phyloP scores from a whole-genome alignment of 345 rosid species.

The Eucalyptus virginea region DNA sequence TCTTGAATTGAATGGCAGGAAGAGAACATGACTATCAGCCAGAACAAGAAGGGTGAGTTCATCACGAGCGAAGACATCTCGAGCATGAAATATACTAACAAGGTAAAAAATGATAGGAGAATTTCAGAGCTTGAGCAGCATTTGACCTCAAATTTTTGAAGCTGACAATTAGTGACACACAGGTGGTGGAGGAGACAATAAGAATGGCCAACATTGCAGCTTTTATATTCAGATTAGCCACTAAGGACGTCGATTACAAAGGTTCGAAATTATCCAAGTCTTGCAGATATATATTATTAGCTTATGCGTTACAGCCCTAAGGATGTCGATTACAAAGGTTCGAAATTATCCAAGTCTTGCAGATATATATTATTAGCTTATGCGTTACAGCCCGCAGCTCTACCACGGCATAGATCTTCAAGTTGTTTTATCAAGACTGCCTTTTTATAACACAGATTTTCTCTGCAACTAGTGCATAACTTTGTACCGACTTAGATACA shows the following conservation, averaged over 20 bases:
- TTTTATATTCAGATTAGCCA: neutral
- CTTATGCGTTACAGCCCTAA: neutral
- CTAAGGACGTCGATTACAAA: slow-evolving; percentile 4
- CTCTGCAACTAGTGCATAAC: neutral
- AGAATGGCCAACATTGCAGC: slow-evolving; percentile 20
- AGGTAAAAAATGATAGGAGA: neutral
- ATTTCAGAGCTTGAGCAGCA: neutral
- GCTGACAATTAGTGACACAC: neutral
- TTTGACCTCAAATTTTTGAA: neutral
- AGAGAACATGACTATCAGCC: slow-evolving; percentile 11
- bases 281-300: neutral
- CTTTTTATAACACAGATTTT: neutral
- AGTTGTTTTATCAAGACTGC: neutral
- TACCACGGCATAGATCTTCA: neutral
- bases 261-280: too few relatives aligned
- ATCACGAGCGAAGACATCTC: slow-evolving; percentile 24
- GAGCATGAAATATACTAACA: slow-evolving; percentile 14
- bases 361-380: neutral
- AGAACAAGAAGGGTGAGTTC: slow-evolving; percentile 16
- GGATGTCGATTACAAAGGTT: slow-evolving; percentile 1
- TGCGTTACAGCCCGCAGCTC: neutral
- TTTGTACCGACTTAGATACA: slow-evolving; percentile 12
- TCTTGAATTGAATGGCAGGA: slow-evolving; percentile 9
- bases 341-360: neutral
- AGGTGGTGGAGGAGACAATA: slow-evolving; percentile 31